Percentiles rank a stretch among this genome's conserved stretches.
phyloP scores from a whole-genome alignment of 306 rosid genomes.

The Medicago lupulina region DNA sequence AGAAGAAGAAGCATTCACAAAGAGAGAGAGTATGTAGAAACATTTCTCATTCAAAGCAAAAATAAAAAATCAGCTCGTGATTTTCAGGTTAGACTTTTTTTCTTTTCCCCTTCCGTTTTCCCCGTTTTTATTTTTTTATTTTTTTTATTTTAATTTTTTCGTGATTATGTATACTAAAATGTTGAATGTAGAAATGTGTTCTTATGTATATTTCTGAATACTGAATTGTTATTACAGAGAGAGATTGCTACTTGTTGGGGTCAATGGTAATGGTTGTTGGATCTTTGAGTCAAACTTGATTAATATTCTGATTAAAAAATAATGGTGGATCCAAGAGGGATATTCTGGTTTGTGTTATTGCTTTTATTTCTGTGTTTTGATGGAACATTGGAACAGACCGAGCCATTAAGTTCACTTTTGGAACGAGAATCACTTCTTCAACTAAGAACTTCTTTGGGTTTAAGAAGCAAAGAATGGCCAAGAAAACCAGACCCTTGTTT shows the following conservation, averaged over 20 bases:
- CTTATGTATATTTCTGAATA: slow-evolving; percentile 41
- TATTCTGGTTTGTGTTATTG: slow-evolving; percentile 48
- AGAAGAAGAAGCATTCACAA: slow-evolving; percentile 20
- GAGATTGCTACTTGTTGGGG: background rate
- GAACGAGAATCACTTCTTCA: slow-evolving; percentile 58
- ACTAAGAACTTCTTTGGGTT: slow-evolving; percentile 81
- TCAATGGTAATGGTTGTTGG: slow-evolving; percentile 47
- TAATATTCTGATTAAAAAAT: slow-evolving; percentile 20
- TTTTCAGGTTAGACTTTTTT: too few relatives aligned
- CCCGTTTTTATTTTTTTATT: background rate
- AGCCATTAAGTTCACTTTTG: slow-evolving; percentile 55
- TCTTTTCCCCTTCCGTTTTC: too few relatives aligned
- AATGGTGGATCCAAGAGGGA: slow-evolving; percentile 62
- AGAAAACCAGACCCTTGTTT: slow-evolving; percentile 77
- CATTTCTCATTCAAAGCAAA: background rate
- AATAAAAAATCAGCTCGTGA: background rate
- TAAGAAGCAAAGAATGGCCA: slow-evolving; percentile 91
- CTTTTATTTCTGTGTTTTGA: slow-evolving; percentile 53
- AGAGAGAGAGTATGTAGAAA: slow-evolving; percentile 30
- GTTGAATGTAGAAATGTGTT: slow-evolving; percentile 9
- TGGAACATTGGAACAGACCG: slow-evolving; percentile 73
- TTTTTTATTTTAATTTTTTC: too few relatives aligned
- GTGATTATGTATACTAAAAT: slow-evolving; percentile 25
- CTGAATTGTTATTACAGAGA: slow-evolving; percentile 45
- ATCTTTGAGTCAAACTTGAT: slow-evolving; percentile 51